Evolutionary conservation across 257 asterid species (phyloP).

Genomic region (Echium plantagineum): DNA sequence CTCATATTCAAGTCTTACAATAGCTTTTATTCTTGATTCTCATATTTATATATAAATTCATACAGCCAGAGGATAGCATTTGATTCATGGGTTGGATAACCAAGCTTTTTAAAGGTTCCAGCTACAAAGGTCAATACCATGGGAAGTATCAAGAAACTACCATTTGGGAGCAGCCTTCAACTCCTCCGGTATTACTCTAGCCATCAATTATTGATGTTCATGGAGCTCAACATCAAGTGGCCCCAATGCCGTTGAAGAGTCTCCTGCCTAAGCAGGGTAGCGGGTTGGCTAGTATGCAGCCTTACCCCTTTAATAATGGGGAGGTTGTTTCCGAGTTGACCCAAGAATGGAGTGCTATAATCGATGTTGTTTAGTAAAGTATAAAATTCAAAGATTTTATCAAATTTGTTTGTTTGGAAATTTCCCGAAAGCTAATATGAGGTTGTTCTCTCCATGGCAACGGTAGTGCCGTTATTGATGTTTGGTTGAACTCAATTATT

Average conservation of each 20-base stretch:
- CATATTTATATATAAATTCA: conserved; percentile 2
- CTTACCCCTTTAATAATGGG: no score
- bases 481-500: not conserved
- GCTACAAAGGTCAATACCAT: conserved; percentile 68
- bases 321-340: no score
- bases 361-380: no score
- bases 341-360: no score
- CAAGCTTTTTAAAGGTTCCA: conserved; percentile 70
- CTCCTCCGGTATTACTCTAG: conserved; percentile 35
- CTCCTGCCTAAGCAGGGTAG: no score
- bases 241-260: no score
- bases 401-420: no score
- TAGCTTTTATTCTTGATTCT: conserved; percentile 2
- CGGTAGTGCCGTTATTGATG: not conserved
- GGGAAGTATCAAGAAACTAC: conserved; percentile 57
- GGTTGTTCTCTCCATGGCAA: no score
- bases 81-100: conserved; percentile 70
- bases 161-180: conserved; percentile 50
- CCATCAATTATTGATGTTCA: not conserved
- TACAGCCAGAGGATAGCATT: conserved; percentile 19
- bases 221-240: no score
- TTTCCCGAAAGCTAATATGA: no score
- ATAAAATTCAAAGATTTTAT: no score
- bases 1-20: not conserved
- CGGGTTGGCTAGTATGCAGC: no score